Conservation (phyloP, 768 basidiomycete genomes). For the Aureoboletus auriporus region DNA sequence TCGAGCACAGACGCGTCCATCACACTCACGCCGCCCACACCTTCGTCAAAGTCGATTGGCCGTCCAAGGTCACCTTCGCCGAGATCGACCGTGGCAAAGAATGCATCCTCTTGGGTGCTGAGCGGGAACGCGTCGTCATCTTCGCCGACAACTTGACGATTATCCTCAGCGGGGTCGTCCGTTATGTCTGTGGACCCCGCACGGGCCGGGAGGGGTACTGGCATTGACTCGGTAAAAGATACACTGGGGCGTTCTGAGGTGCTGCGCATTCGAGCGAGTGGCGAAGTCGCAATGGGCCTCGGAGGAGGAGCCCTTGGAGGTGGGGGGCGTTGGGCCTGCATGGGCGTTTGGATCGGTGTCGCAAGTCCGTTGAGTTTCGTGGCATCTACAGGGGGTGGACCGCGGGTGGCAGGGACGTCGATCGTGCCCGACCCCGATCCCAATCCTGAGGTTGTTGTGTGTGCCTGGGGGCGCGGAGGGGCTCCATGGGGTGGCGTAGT, state of each 20-base stretch:
- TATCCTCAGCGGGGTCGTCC: not conserved
- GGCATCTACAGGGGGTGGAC: not conserved
- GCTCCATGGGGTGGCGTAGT: not conserved
- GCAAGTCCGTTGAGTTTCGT: conserved; percentile 21
- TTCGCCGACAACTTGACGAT: conserved; percentile 23
- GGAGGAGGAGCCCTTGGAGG: conserved; percentile 6
- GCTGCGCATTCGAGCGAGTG: conserved; percentile 10
- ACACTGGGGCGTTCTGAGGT: conserved; percentile 9
- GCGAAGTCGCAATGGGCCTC: conserved; percentile 5
- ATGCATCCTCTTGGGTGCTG: conserved; percentile 63
- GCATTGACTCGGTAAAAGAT: conserved; percentile 5
- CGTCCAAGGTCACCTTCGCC: conserved; percentile 39
- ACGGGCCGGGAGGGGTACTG: not conserved
- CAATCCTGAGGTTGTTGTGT: not conserved
- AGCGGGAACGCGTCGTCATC: conserved; percentile 43
- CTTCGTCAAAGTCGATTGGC: conserved; percentile 40
- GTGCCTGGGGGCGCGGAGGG: not conserved
- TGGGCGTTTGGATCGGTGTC: conserved; percentile 34
- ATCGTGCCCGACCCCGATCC: not conserved
- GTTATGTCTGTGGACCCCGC: not conserved
- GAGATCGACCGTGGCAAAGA: conserved; percentile 55
- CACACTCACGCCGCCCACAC: conserved; percentile 16
- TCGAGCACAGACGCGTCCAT: conserved; percentile 7
- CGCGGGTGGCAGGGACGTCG: not conserved
- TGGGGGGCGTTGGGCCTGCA: conserved; percentile 27